Base-by-base conservation (phyloP, 83 land plant genomes). In the Thuja plicata region DNA sequence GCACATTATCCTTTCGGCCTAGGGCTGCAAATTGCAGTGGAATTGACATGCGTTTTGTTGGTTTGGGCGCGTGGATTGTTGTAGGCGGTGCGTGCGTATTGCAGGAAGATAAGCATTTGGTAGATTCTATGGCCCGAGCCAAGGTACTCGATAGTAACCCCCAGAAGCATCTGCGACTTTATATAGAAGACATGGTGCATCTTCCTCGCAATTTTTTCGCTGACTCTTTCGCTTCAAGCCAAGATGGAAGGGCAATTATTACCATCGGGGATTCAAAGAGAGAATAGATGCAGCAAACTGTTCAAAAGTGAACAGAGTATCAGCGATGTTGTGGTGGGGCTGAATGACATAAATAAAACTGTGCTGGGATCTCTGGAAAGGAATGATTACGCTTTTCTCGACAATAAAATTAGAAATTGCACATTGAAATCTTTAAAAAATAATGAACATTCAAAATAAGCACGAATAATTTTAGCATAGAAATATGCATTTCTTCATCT, bases 51-150 rank as follows among this genome's bases (percentile, higher is more conserved):
- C 9, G 12, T 48, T 48, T 48, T 48, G 52, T 48, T 48, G 12
- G 52, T 48, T 48, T 10, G 52, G 52, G 12, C 52, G 10, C 52
- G 13, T 9, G 52, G 52, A 48, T 45, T 48, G 52, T 48, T 48
- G 52, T 12, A 48, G 12, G 52, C 12, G 11, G 11, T 43, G 45
- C 45, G 0, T 9, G 13, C 1, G 52, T 48, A 48, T 48, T 48
- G 52, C 12, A 48, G 12, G 52, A 10, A 48, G 52, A 11, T 0
- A 48, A 95, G 96, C 94, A 96, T 89, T 74, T 96, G 90, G 99
- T 96, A 17, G 99, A 98, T 91, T 93, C 97, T 86, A 98, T 98
- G 98, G 94, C 95, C 17, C 89, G 97, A 88, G 99, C 99, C n/a
- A 92, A 91, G 89, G 98, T 96, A 19, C 86, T 96, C 70, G 98